Percentiles rank a stretch among this genome's conserved stretches.
phyloP scores from a whole-genome alignment of 768 basidiomycete species.

The Boletus coccyginus region DNA sequence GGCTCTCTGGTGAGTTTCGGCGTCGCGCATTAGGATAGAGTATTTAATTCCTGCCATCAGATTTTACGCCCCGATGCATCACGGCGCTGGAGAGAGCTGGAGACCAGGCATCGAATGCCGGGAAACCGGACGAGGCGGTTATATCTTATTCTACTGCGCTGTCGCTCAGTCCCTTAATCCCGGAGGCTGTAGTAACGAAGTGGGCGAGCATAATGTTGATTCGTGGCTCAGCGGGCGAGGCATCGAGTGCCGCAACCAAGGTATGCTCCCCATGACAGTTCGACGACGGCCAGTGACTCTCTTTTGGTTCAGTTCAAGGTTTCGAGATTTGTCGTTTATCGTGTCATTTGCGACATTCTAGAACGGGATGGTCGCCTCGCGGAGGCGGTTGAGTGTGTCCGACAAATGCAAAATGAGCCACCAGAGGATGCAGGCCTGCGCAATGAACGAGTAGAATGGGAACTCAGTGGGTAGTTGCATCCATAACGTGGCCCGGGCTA shows the following conservation, averaged over 20 bases:
- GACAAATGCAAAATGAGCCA: not conserved
- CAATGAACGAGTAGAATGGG: not conserved
- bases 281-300: not conserved
- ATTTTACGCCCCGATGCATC: not conserved
- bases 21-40: fast-evolving
- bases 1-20: not conserved
- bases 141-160: not conserved
- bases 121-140: not conserved
- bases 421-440: not conserved
- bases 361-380: not conserved
- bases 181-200: not conserved
- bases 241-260: not conserved
- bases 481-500: not conserved
- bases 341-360: not conserved
- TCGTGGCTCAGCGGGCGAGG: not conserved
- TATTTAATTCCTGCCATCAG: not conserved
- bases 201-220: not conserved
- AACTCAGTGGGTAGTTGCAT: not conserved
- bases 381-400: not conserved
- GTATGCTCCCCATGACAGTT: not conserved
- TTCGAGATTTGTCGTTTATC: not conserved
- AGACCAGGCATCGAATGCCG: not conserved
- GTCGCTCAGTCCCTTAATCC: not conserved
- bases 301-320: conserved; percentile 1
- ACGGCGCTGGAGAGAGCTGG: not conserved